phyloP scores from a whole-genome alignment of 352 stramenopile species.

The Globisporangium perplexum region DNA sequence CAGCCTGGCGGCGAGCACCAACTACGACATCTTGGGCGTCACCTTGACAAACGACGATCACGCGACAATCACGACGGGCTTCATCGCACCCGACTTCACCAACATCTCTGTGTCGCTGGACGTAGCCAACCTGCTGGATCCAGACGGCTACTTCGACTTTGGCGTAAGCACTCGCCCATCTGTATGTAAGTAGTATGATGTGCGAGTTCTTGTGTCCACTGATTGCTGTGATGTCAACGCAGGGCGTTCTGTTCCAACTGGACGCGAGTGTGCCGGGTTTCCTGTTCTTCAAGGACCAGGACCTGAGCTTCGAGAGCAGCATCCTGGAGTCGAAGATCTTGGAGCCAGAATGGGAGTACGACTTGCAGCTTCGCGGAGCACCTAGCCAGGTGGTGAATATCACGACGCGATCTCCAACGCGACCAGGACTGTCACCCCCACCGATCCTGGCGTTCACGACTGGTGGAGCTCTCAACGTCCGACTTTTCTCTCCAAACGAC shows the following conservation, averaged over 20 bases:
- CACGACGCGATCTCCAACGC: slow-evolving; percentile 23
- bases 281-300: slow-evolving; percentile 5
- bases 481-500: slow-evolving; percentile 43
- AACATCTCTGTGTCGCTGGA: slow-evolving; percentile 19
- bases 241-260: slow-evolving; percentile 49
- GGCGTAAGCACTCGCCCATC: slow-evolving; percentile 20
- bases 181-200: too few species aligned
- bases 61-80: slow-evolving; percentile 8
- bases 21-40: slow-evolving; percentile 48
- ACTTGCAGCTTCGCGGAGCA: slow-evolving; percentile 21
- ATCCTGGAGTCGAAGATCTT: slow-evolving; percentile 11
- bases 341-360: slow-evolving; percentile 4
- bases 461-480: slow-evolving; percentile 36
- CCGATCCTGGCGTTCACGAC: slow-evolving; percentile 23
- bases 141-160: slow-evolving; percentile 37
- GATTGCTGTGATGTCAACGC: background rate
- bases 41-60: slow-evolving; percentile 16
- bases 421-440: slow-evolving; percentile 20
- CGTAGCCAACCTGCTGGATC: slow-evolving; percentile 1
- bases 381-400: slow-evolving; percentile 25
- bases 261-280: slow-evolving; percentile 12
- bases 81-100: slow-evolving; percentile 16
- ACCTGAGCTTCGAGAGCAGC: background rate
- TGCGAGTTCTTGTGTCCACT: background rate
- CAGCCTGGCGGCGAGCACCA: slow-evolving; percentile 30